Conservation (phyloP, 257 asterid species). For the Handroanthus guayacan region DNA sequence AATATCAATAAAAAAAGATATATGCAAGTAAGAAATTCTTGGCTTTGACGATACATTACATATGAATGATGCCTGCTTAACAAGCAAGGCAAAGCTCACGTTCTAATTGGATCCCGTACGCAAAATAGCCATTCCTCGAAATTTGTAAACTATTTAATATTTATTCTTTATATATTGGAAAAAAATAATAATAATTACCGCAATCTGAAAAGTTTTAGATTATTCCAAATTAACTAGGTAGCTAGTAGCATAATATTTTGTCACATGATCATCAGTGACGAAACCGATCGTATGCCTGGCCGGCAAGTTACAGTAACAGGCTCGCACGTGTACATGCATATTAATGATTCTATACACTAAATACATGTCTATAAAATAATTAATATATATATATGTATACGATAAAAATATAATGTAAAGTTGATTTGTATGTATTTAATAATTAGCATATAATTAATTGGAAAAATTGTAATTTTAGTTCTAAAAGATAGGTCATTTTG, state of each 20-base stretch:
- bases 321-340: too few species aligned
- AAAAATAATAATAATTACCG: not conserved
- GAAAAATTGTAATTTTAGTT: too few species aligned
- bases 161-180: not conserved
- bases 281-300: conserved; percentile 9
- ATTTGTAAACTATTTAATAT: not conserved
- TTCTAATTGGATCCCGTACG: conserved; percentile 24
- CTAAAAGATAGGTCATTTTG: too few species aligned
- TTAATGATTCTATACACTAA: too few species aligned
- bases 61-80: not conserved
- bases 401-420: too few species aligned
- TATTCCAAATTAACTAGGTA: conserved; percentile 31
- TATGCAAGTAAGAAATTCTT: not conserved
- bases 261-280: not conserved
- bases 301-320: not conserved
- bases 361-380: too few species aligned
- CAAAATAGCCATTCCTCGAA: not conserved
- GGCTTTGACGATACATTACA: too few species aligned
- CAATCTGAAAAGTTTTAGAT: not conserved
- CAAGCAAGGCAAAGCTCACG: conserved; percentile 16
- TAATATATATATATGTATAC: too few species aligned
- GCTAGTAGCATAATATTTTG: too few species aligned
- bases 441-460: too few species aligned
- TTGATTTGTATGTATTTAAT: too few species aligned
- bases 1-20: not conserved